phyloP scores from a whole-genome alignment of 176 grass and related monocot genomes.

The Luzula sylvatica region DNA sequence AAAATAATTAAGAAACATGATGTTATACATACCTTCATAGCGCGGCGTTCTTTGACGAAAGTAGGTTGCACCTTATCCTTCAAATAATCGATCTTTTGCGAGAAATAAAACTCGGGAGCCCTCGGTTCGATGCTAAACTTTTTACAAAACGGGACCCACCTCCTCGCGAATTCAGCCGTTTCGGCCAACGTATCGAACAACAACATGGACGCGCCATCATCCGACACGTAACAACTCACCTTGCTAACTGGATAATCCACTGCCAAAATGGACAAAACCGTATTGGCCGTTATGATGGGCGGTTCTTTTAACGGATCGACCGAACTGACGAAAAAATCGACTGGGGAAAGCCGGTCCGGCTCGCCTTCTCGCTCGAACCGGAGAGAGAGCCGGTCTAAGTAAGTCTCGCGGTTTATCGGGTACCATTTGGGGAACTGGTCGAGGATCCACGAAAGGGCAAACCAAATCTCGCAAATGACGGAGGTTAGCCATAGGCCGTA shows the following conservation, averaged over 20 bases:
- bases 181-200: constrained; percentile 80
- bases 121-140: constrained; percentile 81
- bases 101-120: constrained; percentile 94
- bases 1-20: neutral
- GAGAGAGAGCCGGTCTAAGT: constrained; percentile 79
- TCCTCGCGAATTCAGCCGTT: constrained; percentile 79
- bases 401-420: constrained; percentile 79
- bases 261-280: constrained; percentile 81
- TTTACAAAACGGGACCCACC: constrained; percentile 98
- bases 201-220: constrained; percentile 93
- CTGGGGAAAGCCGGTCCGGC: constrained; percentile 35
- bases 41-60: constrained; percentile 84
- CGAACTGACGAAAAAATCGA: constrained; percentile 82
- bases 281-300: constrained; percentile 90
- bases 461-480: constrained; percentile 94
- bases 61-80: constrained; percentile 96
- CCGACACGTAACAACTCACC: constrained; percentile 87
- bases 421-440: constrained; percentile 98
- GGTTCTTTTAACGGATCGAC: constrained; percentile 98
- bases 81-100: constrained; percentile 95
- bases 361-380: constrained; percentile 76
- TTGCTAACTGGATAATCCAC: constrained; percentile 89
- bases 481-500: constrained; percentile 69
- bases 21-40: constrained; percentile 51
- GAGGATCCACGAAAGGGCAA: constrained; percentile 95